Conservation (phyloP, 2,329 filamentous ascomycete genomes). For the Exophiala viscosa region DNA sequence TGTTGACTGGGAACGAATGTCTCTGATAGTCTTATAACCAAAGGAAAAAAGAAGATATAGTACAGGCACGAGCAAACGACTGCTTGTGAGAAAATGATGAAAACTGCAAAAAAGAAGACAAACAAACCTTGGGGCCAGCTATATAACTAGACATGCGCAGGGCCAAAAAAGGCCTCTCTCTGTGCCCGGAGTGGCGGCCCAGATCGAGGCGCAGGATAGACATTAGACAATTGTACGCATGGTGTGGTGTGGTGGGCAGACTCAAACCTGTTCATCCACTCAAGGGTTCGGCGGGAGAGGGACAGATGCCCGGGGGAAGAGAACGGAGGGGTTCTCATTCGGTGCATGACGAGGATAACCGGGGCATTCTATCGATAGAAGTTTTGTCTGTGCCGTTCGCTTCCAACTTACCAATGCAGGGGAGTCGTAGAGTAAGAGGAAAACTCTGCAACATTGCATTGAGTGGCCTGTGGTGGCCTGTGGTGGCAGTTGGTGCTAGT, state of each 20-base stretch:
- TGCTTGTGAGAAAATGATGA: neutral
- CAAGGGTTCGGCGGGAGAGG: neutral
- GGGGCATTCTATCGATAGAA: too few species aligned
- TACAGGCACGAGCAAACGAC: constrained; percentile 1
- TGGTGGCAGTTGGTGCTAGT: neutral
- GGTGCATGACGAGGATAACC: too few species aligned
- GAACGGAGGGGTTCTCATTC: neutral
- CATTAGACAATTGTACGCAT: neutral
- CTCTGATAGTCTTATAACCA: too few species aligned
- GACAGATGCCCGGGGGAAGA: neutral
- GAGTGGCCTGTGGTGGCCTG: too few species aligned
- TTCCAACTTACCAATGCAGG: too few species aligned
- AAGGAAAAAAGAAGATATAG: neutral
- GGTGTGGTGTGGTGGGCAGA: neutral
- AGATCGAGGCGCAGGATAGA: constrained; percentile 13
- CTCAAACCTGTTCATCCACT: neutral
- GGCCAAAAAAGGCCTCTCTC: neutral
- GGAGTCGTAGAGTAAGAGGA: neutral
- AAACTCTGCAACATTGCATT: neutral
- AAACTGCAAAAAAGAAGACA: neutral
- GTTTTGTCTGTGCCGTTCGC: too few species aligned
- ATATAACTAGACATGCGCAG: neutral
- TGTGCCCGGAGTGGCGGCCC: constrained; percentile 1
- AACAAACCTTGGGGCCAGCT: neutral
- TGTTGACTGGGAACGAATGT: constrained; percentile 19